Base-by-base conservation (phyloP, 768 basidiomycete species). In the Kwoniella dendrophila region DNA sequence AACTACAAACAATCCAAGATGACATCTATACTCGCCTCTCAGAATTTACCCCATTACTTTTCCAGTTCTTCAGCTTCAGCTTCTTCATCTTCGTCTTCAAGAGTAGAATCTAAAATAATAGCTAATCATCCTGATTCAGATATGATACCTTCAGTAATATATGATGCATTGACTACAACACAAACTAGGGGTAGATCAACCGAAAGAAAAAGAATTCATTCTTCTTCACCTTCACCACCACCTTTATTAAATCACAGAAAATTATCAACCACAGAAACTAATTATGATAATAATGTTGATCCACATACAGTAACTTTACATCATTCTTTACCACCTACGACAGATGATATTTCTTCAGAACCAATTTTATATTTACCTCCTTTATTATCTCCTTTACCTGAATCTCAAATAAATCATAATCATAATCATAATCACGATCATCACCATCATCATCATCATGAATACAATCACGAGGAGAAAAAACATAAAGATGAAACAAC, bases 321-420 rank as follows among this genome's bases (percentile, higher is more conserved):
- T 57, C 71, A 75, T 50, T 65, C 68, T 34, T 61, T 75, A 6
- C 73, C 73, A 5, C 29, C 50, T 3, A 32, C 62, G 0, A 33
- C 49, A 22, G 63, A 60, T 20, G 52, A 38, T 2, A 67, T 74
- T 32, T 63, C 73, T 11, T 18, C 58, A 0, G 58, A 69, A 18
- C 69, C 73, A 4, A 82, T 92, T 43, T 81, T 94, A 26, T 94
- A 92, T 77, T 85, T 92, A 20, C 92, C 90, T 2, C 92, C 90
- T 2, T 82, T 92, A 16, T 83, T 94, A 20, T 92, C 90, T 1
- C 88, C 87, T 26, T 82, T 90, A 69, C 62, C 74, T 59, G 24
- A 68, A 64, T 59, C 62, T 4, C 29, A 10, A 20, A 43, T 34
- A 8, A 49, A 53, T 50, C 41, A 20, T 14, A 11, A 43, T 20